Percentiles rank a stretch among this genome's conserved stretches.
These are phyloP conservation scores for Mortierella alpina DNA, from an alignment of 192 early-diverging fungal genomes.

Conservation along the genomic window DNA sequence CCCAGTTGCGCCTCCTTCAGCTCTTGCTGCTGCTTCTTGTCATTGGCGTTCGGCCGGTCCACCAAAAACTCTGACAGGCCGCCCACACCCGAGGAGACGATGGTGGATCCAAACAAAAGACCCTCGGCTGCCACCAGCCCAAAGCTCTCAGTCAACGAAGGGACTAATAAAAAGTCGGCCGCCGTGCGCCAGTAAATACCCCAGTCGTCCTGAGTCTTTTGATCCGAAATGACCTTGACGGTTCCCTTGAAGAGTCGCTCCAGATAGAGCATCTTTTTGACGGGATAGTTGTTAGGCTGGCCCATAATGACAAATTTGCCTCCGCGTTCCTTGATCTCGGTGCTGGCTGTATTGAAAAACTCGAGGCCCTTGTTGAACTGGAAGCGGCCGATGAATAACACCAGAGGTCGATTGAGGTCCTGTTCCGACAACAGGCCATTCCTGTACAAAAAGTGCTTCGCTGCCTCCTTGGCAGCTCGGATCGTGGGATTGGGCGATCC, in stretches of 20 bases:
- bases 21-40: constrained; percentile 21
- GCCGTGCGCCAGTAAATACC: constrained; percentile 60
- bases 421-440: constrained; percentile 45
- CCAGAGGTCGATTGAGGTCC: constrained; percentile 55
- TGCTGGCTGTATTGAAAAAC: constrained; percentile 52
- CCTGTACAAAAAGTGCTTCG: constrained; percentile 58
- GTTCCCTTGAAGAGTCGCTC: constrained; percentile 50
- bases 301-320: constrained; percentile 67
- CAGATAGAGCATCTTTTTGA: constrained; percentile 50
- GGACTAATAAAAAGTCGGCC: constrained; percentile 65
- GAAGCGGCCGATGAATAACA: constrained; percentile 66
- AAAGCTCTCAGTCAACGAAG: constrained; percentile 66
- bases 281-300: constrained; percentile 63
- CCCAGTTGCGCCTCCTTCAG: constrained; percentile 12
- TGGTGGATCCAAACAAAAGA: constrained; percentile 62
- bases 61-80: constrained; percentile 65
- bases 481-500: constrained; percentile 22
- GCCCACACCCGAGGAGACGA: constrained; percentile 64
- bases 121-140: constrained; percentile 68
- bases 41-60: constrained; percentile 54
- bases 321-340: constrained; percentile 47
- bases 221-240: constrained; percentile 52
- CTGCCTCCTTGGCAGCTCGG: constrained; percentile 56
- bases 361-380: constrained; percentile 69
- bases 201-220: constrained; percentile 59